phyloP scores from a whole-genome alignment of 768 basidiomycete species.

The Phanerochaete sordida region DNA sequence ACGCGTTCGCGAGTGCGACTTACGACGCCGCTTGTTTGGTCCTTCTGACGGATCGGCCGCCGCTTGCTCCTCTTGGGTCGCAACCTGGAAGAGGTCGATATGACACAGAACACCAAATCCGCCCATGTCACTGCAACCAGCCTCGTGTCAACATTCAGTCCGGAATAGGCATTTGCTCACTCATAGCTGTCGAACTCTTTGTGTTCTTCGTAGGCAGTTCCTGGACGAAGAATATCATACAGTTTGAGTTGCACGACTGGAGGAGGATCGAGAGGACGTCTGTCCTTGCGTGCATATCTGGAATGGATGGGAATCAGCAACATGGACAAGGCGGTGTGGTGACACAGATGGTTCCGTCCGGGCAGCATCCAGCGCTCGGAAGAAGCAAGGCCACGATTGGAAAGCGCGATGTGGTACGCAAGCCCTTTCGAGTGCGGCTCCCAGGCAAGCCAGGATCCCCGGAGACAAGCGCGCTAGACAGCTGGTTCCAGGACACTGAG shows the following conservation, averaged over 20 bases:
- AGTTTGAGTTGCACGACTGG: slow-evolving; percentile 55
- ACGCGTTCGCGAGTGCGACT: neutral
- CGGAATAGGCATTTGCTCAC: slow-evolving; percentile 28
- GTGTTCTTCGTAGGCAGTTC: slow-evolving; percentile 37
- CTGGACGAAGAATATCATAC: slow-evolving; percentile 42
- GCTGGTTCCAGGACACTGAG: no score
- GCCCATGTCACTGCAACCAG: slow-evolving; percentile 5
- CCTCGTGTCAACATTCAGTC: neutral
- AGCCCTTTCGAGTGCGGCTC: neutral
- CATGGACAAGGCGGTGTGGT: neutral
- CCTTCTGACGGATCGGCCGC: neutral
- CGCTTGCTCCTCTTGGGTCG: slow-evolving; percentile 8
- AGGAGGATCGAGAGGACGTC: slow-evolving; percentile 64
- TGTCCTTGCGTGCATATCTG: slow-evolving; percentile 57
- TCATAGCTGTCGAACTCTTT: slow-evolving; percentile 45
- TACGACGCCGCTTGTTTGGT: neutral
- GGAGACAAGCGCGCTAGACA: no score
- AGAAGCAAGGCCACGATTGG: neutral
- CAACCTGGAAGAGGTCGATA: slow-evolving; percentile 70
- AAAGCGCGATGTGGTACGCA: neutral
- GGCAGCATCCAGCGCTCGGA: no score
- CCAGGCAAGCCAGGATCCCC: no score
- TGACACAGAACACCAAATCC: slow-evolving; percentile 64
- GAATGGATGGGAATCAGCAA: neutral
- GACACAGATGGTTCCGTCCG: no score